Evolutionary conservation across 352 stramenopile genomes (phyloP).

Genomic region (Globisporangium megalacanthum): DNA sequence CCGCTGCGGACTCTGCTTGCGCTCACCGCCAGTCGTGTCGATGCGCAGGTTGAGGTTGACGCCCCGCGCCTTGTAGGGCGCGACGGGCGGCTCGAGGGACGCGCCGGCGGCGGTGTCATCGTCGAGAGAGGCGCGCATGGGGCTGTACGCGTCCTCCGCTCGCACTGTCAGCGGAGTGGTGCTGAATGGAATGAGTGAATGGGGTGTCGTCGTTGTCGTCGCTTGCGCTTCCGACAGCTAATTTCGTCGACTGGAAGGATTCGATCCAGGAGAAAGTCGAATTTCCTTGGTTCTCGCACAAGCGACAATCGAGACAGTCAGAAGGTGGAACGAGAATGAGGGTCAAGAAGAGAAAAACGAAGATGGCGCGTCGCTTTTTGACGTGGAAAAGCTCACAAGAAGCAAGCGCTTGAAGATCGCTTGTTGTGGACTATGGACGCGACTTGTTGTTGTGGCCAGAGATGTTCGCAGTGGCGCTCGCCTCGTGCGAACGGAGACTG

Average conservation of each 20-base stretch:
- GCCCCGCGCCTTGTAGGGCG: not conserved
- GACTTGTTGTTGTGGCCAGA: too few species aligned
- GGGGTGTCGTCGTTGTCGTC: not conserved
- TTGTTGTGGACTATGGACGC: too few species aligned
- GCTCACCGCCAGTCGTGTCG: constrained; percentile 3
- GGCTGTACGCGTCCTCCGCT: too few species aligned
- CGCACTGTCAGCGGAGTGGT: not conserved
- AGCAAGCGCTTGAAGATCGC: too few species aligned
- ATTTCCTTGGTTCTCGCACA: not conserved
- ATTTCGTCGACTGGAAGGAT: not conserved
- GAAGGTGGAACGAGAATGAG: not conserved
- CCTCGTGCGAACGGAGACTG: too few species aligned
- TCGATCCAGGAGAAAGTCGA: not conserved
- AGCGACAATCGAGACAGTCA: not conserved
- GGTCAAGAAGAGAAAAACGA: too few species aligned
- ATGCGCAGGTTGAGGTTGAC: constrained; percentile 3
- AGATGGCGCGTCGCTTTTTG: too few species aligned
- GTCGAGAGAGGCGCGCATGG: too few species aligned
- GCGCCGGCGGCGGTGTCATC: too few species aligned
- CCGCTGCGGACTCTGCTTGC: constrained; percentile 3
- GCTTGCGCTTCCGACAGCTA: not conserved
- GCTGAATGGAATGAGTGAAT: not conserved
- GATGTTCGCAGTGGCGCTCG: too few species aligned
- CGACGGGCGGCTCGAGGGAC: too few species aligned
- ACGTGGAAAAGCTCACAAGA: too few species aligned